Evolutionary conservation across 345 rosid species (phyloP).

Genomic region (Lumnitzera littorea): DNA sequence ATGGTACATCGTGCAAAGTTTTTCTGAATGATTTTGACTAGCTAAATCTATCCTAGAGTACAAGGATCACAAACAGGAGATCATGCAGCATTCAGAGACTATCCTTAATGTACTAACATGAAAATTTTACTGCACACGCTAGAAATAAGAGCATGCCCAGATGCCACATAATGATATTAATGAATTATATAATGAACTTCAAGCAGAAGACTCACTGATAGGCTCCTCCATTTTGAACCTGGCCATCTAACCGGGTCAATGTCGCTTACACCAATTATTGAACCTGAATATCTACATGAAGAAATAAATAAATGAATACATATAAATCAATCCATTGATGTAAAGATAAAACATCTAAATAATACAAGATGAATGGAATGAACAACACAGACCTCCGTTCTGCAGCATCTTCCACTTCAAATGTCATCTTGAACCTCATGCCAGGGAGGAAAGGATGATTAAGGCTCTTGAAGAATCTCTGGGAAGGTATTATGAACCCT

Average conservation of each 20-base stretch:
- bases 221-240: constrained; percentile 93
- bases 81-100: no score
- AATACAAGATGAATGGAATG: neutral
- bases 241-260: constrained; percentile 91
- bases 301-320: constrained; percentile 2
- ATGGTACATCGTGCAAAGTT: no score
- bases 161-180: neutral
- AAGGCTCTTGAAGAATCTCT: constrained; percentile 71
- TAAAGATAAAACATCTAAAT: neutral
- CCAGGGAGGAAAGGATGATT: constrained; percentile 61
- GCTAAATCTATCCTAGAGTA: no score
- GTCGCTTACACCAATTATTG: constrained; percentile 73
- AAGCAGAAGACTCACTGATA: constrained; percentile 37
- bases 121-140: no score
- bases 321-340: neutral
- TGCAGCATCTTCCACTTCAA: constrained; percentile 86
- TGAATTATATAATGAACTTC: neutral
- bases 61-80: no score
- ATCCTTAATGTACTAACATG: no score
- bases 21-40: no score
- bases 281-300: constrained; percentile 56
- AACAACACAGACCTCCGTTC: constrained; percentile 61
- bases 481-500: constrained; percentile 59
- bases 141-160: no score
- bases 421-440: constrained; percentile 80